A percentile compares a stretch with the other conserved stretches of the same genome.
Conservation (phyloP, 768 basidiomycete genomes). For the Naganishia vishniacii region DNA sequence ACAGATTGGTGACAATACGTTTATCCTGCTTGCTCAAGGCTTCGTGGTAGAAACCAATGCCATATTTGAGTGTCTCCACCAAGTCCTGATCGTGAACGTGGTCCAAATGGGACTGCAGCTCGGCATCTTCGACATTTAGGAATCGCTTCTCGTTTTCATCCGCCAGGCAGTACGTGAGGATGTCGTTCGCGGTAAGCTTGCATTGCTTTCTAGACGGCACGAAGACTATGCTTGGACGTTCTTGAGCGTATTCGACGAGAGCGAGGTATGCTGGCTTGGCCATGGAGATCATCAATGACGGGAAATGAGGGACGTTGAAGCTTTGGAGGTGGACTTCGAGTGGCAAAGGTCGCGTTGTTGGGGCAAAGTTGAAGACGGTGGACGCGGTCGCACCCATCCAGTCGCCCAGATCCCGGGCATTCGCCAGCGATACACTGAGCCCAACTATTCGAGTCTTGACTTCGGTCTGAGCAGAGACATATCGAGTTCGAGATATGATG, state of each 20-base stretch:
- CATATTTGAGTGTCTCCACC: constrained; percentile 74
- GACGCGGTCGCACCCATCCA: constrained; percentile 95
- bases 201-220: constrained; percentile 91
- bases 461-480: constrained; percentile 88
- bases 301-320: constrained; percentile 94
- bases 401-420: constrained; percentile 90
- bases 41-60: constrained; percentile 93
- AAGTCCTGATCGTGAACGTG: constrained; percentile 71
- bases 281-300: constrained; percentile 97
- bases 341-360: constrained; percentile 89
- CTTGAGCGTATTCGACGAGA: constrained; percentile 75
- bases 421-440: constrained; percentile 88
- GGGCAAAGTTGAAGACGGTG: constrained; percentile 95
- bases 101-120: constrained; percentile 81
- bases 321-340: constrained; percentile 97
- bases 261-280: constrained; percentile 95
- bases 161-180: constrained; percentile 78
- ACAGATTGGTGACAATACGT: constrained; percentile 82
- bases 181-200: constrained; percentile 84
- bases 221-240: constrained; percentile 83
- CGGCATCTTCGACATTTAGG: constrained; percentile 76
- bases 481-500: constrained; percentile 90
- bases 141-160: constrained; percentile 80
- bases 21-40: constrained; percentile 87
- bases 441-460: constrained; percentile 89